Evolutionary conservation across 1,139 yeast genomes (phyloP).

Genomic region (Spencermartinsiella ligniputridi): DNA sequence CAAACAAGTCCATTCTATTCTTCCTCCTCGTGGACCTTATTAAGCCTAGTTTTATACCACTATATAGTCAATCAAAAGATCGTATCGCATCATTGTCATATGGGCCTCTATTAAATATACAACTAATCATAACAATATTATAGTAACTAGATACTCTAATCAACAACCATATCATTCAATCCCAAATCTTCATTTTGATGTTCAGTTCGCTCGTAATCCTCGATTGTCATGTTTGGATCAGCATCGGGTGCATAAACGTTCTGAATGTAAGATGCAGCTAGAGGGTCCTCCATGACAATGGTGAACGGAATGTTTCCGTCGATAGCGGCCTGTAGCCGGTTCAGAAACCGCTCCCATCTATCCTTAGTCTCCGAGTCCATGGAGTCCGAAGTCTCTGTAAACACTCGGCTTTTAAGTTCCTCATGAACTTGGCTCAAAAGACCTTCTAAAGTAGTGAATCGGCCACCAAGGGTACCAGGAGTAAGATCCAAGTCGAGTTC

Average conservation of each 20-base stretch:
- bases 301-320: conserved; percentile 84
- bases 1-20: not conserved
- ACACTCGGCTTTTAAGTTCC: conserved; percentile 81
- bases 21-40: conserved; percentile 2
- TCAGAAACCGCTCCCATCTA: conserved; percentile 80
- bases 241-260: conserved; percentile 97
- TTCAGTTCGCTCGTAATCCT: conserved; percentile 81
- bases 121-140: not conserved
- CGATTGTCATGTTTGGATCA: conserved; percentile 92
- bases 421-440: conserved; percentile 82
- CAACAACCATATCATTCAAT: conserved; percentile 66
- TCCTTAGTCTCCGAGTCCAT: conserved; percentile 74
- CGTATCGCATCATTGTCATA: too few relatives aligned
- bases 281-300: conserved; percentile 84
- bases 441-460: conserved; percentile 97
- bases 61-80: too few relatives aligned
- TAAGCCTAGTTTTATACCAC: too few relatives aligned
- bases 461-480: conserved; percentile 96
- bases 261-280: conserved; percentile 93
- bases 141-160: too few relatives aligned
- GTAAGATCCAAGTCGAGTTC: conserved; percentile 87
- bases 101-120: too few relatives aligned
- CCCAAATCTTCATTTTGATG: conserved; percentile 91
- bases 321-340: conserved; percentile 70
- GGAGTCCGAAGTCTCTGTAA: conserved; percentile 82